Conservation (phyloP, 352 stramenopile species). For the Pythium volutum region DNA sequence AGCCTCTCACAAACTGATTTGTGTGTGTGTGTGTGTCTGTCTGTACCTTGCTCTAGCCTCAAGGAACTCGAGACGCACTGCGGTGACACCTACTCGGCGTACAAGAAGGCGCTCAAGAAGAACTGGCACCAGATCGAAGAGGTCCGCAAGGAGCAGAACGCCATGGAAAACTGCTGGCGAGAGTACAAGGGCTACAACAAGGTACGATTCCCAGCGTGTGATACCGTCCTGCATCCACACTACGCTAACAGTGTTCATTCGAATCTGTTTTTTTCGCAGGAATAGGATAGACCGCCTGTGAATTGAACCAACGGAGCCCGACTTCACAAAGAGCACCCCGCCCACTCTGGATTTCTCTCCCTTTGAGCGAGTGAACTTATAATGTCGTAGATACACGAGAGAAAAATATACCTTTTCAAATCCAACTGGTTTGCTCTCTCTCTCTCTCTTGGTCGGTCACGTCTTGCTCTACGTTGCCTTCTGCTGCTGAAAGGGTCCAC, state of each 20-base stretch:
- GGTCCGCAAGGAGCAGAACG: constrained; percentile 82
- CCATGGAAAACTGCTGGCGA: constrained; percentile 83
- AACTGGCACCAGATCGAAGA: constrained; percentile 88
- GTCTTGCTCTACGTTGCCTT: constrained; percentile 1
- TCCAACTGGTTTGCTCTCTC: neutral
- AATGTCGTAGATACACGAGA: constrained; percentile 25
- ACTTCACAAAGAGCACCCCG: constrained; percentile 4
- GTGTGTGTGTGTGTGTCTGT: too few relatives aligned
- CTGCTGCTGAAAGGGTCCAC: constrained; percentile 55
- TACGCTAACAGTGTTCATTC: neutral
- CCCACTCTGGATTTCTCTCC: neutral
- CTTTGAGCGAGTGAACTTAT: constrained; percentile 24
- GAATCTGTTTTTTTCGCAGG: constrained; percentile 8
- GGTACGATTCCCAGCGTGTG: constrained; percentile 9
- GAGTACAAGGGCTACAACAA: constrained; percentile 67
- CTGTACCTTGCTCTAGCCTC: constrained; percentile 37
- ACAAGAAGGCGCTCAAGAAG: constrained; percentile 87
- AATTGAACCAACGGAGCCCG: constrained; percentile 18
- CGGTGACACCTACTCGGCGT: constrained; percentile 82
- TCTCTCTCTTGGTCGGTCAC: neutral
- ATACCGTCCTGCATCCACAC: too few relatives aligned
- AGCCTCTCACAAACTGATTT: neutral
- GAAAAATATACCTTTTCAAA: constrained; percentile 4
- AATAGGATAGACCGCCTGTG: constrained; percentile 28
- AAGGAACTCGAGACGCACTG: constrained; percentile 78